A percentile compares a stretch with the other conserved stretches of the same genome.
phyloP scores from a whole-genome alignment of 345 rosid genomes.

The Conringia planisiliqua region DNA sequence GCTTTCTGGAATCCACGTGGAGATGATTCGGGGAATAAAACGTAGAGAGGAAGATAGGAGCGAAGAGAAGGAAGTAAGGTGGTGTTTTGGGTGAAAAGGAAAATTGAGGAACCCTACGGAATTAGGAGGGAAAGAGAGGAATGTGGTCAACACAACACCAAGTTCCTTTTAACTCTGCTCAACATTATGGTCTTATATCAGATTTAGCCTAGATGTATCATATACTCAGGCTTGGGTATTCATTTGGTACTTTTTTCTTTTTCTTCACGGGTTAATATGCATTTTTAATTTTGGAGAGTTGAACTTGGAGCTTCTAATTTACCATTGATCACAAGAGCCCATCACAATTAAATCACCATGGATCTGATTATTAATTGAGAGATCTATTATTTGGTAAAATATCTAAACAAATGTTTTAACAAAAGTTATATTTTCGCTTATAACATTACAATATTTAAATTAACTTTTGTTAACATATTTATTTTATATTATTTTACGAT shows the following conservation, averaged over 20 bases:
- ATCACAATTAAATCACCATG: too few species aligned
- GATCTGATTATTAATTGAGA: too few species aligned
- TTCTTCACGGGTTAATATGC: background rate
- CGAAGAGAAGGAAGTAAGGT: background rate
- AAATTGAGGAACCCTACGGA: conserved; percentile 33
- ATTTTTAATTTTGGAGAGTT: too few species aligned
- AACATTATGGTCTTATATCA: background rate
- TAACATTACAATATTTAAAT: too few species aligned
- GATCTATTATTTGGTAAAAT: too few species aligned
- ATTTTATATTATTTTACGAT: too few species aligned
- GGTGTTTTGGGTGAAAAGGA: background rate
- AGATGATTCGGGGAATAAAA: background rate
- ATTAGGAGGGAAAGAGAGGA: conserved; percentile 31
- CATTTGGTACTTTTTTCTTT: background rate
- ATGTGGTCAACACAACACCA: conserved; percentile 4
- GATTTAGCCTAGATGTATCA: background rate
- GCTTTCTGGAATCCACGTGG: conserved; percentile 3
- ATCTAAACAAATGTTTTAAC: too few species aligned
- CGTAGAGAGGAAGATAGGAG: conserved; percentile 22
- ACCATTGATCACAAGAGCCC: too few species aligned
- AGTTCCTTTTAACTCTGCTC: background rate
- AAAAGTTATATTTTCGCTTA: too few species aligned
- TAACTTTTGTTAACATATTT: too few species aligned
- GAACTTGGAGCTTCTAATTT: too few species aligned
- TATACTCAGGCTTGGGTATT: background rate